phyloP scores from a whole-genome alignment of 768 basidiomycete species.

The Termitomyces heimii region DNA sequence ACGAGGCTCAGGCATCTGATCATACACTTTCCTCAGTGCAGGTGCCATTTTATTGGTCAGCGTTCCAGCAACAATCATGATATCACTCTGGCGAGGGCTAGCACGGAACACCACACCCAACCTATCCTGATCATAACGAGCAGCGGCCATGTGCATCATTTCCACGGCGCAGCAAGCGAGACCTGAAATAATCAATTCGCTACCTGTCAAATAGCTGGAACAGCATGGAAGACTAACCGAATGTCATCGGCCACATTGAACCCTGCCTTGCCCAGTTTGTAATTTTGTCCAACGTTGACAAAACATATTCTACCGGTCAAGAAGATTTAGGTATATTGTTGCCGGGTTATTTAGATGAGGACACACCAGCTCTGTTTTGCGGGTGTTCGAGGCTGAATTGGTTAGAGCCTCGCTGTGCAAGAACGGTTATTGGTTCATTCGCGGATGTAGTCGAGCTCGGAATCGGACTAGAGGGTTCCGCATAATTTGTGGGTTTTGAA shows the following conservation, averaged over 20 bases:
- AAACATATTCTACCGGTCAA: constrained; percentile 75
- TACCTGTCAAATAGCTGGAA: background rate
- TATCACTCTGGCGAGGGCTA: constrained; percentile 94
- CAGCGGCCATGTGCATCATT: constrained; percentile 99
- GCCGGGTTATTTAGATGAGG: background rate
- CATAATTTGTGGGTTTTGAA: constrained; percentile 34
- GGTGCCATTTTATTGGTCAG: constrained; percentile 99
- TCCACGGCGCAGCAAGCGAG: constrained; percentile 99
- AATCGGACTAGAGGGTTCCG: constrained; percentile 29
- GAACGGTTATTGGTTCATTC: constrained; percentile 55
- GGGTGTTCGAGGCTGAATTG: constrained; percentile 86
- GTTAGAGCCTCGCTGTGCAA: constrained; percentile 77
- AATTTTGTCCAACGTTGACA: constrained; percentile 94
- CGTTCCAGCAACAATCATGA: constrained; percentile 99
- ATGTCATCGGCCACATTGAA: constrained; percentile 99
- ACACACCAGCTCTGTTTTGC: constrained; percentile 80
- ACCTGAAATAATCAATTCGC: constrained; percentile 37
- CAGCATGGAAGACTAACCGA: constrained; percentile 39
- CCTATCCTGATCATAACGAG: constrained; percentile 97
- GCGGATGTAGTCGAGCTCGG: constrained; percentile 38
- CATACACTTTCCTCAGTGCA: constrained; percentile 91
- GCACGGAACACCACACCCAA: constrained; percentile 98
- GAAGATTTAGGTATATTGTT: background rate
- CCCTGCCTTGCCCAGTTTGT: constrained; percentile 97
- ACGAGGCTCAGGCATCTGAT: constrained; percentile 99